A percentile compares a stretch with the other conserved stretches of the same genome.
Evolutionary conservation across 768 basidiomycete genomes (phyloP).

Genomic region (Rhodotorula toruloides): DNA sequence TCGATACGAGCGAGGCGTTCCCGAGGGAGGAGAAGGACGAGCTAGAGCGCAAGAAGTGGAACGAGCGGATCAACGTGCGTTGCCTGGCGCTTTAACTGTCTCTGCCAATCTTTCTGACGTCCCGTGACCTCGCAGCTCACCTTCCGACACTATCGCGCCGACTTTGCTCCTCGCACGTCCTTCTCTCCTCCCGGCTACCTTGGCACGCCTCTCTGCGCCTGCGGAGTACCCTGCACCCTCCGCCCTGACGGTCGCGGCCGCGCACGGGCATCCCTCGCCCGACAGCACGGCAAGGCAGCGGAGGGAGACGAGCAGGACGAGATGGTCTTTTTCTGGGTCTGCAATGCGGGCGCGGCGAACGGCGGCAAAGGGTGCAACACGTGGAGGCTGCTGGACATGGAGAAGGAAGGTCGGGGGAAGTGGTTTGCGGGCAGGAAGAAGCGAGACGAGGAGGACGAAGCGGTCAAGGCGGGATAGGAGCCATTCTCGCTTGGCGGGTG

Average conservation of each 20-base stretch:
- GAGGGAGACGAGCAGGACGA: not conserved
- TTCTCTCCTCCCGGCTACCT: conserved; percentile 1
- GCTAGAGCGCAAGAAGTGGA: not conserved
- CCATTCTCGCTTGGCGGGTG: no score
- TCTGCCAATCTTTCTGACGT: not conserved
- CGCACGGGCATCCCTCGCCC: not conserved
- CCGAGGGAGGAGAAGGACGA: conserved; percentile 22
- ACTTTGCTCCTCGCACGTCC: conserved; percentile 33
- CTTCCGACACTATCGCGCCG: conserved; percentile 42
- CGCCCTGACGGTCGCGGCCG: conserved; percentile 37
- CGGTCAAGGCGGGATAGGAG: no score
- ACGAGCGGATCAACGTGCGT: conserved; percentile 42
- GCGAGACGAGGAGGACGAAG: no score
- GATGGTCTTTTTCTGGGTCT: conserved; percentile 41
- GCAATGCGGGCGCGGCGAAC: conserved; percentile 37
- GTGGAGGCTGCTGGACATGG: conserved; percentile 34
- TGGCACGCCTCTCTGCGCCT: conserved; percentile 40
- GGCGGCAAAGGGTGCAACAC: conserved; percentile 37
- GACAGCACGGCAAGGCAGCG: not conserved
- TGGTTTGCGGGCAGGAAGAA: conserved; percentile 4
- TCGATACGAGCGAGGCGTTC: not conserved
- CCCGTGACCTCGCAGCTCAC: conserved; percentile 26
- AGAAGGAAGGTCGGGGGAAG: conserved; percentile 23
- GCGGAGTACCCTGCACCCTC: conserved; percentile 38
- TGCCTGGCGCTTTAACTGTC: not conserved